Conservation (phyloP, 495 filamentous ascomycete genomes). For the Paragyromitra xinjiangensis region DNA sequence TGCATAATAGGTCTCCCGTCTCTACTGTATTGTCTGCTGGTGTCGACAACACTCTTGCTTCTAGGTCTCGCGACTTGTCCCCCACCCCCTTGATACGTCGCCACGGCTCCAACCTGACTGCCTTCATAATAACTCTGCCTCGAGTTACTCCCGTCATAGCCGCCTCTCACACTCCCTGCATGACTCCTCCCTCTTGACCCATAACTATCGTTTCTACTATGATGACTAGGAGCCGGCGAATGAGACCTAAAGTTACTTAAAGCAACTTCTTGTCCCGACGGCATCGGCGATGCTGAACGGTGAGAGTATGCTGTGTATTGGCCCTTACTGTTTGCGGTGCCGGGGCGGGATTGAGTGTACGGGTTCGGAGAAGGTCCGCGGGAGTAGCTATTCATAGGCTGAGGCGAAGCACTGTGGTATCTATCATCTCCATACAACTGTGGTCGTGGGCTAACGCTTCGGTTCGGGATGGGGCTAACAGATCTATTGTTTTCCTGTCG, state of each 20-base stretch:
- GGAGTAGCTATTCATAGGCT: conserved; percentile 52
- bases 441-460: conserved; percentile 68
- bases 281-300: conserved; percentile 54
- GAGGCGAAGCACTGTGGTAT: conserved; percentile 52
- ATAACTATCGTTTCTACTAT: conserved; percentile 63
- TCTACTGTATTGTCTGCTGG: conserved; percentile 74
- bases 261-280: conserved; percentile 54
- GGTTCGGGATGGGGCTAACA: conserved; percentile 62
- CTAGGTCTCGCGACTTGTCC: conserved; percentile 67
- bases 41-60: conserved; percentile 83
- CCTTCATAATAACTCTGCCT: conserved; percentile 55
- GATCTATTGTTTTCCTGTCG: conserved; percentile 55
- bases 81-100: conserved; percentile 38
- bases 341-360: conserved; percentile 55
- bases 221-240: conserved; percentile 54
- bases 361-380: conserved; percentile 55
- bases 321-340: conserved; percentile 54
- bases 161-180: conserved; percentile 42
- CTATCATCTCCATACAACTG: conserved; percentile 57
- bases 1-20: conserved; percentile 90
- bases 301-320: conserved; percentile 56
- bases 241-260: conserved; percentile 50
- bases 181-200: conserved; percentile 64
- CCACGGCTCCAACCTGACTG: conserved; percentile 49
- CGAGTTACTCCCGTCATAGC: conserved; percentile 52